Evolutionary conservation across 495 filamentous ascomycete genomes (phyloP), one percentile per base, ranked within the genome.

Genomic region (Coniosporium apollinis): DNA sequence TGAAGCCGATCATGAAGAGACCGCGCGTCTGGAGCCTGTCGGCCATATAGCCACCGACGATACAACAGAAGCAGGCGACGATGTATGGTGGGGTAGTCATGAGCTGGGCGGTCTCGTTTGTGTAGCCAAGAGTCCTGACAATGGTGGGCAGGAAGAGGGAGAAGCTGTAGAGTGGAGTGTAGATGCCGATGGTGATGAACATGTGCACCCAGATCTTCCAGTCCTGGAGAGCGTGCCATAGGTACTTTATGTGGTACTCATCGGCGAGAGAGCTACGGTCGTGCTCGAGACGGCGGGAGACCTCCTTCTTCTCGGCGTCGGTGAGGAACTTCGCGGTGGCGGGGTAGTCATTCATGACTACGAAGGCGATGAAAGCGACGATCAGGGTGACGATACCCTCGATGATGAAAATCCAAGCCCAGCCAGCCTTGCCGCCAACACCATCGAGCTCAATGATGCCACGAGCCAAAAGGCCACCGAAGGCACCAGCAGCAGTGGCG

Each of bases 111-210:
- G 15, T 38, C 4, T 37, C 33, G 17, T 39, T 33, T n/a, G 38
- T 48, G 36, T 53, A 53, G 28, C 44, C 47, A 5, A 54, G 38
- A n/a, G 16, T 22, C 30, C 39, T 49, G 31, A 54, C 43, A 34
- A 54, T 54, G 1, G 50, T 51, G 10, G 50, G 50, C 28, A 84
- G 46, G 38, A 92, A 92, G 10, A 91, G 61, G 4, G 78, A 78
- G 19, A 83, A 59, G 0, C 78, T 82, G 50, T 89, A 89, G 2
- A 87, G 64, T 3, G 79, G 77, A 9, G 61, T 64, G 45, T 58
- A 61, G 38, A 65, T 56, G 21, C 58, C 38, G 22, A 50, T 25
- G 11, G 41, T 45, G 36, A 49, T 44, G 30, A 45, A 34, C 38
- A 44, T 44, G 30, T 53, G 40, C 6, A 48, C 28, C 47, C 47